Evolutionary conservation across 164 flowering plant genomes (phyloP), one percentile per base, ranked within the genome.

Genomic region (Tinospora cordifolia): DNA sequence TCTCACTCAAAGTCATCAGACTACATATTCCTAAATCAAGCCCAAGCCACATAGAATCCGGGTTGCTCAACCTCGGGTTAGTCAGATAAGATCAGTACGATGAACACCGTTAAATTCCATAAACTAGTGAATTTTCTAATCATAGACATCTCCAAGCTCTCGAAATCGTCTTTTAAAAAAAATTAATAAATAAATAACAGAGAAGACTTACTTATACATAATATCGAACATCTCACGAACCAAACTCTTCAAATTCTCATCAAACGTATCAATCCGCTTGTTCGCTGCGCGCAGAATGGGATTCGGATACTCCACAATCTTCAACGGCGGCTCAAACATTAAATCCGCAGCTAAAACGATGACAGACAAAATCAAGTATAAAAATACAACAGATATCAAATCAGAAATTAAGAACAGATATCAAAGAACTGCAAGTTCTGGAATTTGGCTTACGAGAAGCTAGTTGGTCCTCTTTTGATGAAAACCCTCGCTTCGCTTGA

Each of bases 201-300:
- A 3, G n/a, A 38, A 24, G 71, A 78, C 88, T 83, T 68, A 90
- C 98, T 83, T 90, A 83, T 95, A 95, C 99, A 95, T 95, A 27
- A 95, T 82, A 69, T 92, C 98, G 60, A 95, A 90, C 99, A 95
- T 95, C 77, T 90, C 96, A 38, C 76, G 80, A 0, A 86, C 98
- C 21, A 95, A 75, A 69, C 83, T 88, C 88, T 87, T 89, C 81
- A 95, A 74, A 62, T 81, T 87, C 41, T 89, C 94, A 71, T 91
- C 97, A 72, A 88, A 95, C 1, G 83, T 72, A 36, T 41, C 80
- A 44, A 95, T 83, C 11, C 87, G 75, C 82, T 90, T 95, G 82
- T 95, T 92, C 75, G 71, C 82, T 15, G 84, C 87, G 68, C 99
- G 84, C 75, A 95, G 72, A 51, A 83, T 79, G 1, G 97, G 97